Base-by-base conservation (phyloP, 352 stramenopile genomes). In the Plasmopara halstedii region DNA sequence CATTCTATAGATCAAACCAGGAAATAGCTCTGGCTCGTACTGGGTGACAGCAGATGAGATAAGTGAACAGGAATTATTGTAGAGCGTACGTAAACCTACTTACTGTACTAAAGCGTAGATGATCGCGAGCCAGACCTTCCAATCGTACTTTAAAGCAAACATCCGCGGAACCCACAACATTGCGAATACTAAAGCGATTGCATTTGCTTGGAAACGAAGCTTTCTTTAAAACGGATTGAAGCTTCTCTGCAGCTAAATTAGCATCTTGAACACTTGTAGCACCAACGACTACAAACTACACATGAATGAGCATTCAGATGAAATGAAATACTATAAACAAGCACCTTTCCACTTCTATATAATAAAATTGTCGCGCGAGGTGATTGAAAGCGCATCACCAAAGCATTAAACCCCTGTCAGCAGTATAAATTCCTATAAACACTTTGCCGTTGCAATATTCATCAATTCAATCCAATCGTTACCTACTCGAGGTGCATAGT, bases 1-100 rank as follows among this genome's bases (percentile, higher is more conserved):
- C 64, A 99, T 85, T 36, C 96, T 85, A 77, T 99, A 99, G 57
- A 99, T 98, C 17, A 99, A 74, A 7, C 97, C 97, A 8, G 97
- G 94, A 69, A 99, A 99, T n/a, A 99, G 70, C 58, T 99, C 97
- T 0, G 97, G 97, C 55, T 99, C 97, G 65, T 99, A 99, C 70
- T 83, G 36, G 17, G 33, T 29, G 2, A 23, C 7, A 18, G 19
- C 38, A 35, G 7, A 6, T 0, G 14, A 15, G 22, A 10, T 7
- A 54, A 15, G n/a, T n/a, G n/a, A n/a, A n/a, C n/a, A n/a, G n/a
- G n/a, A n/a, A n/a, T n/a, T n/a, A n/a, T n/a, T n/a, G n/a, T n/a
- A n/a, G n/a, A 45, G 13, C 6, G 21, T 23, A 3, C 9, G 36
- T 18, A 14, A 1, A 35, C 11, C 15, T 18, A 45, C 61, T 31